phyloP scores from a whole-genome alignment of 768 basidiomycete genomes.

The Termitomyces sp. region DNA sequence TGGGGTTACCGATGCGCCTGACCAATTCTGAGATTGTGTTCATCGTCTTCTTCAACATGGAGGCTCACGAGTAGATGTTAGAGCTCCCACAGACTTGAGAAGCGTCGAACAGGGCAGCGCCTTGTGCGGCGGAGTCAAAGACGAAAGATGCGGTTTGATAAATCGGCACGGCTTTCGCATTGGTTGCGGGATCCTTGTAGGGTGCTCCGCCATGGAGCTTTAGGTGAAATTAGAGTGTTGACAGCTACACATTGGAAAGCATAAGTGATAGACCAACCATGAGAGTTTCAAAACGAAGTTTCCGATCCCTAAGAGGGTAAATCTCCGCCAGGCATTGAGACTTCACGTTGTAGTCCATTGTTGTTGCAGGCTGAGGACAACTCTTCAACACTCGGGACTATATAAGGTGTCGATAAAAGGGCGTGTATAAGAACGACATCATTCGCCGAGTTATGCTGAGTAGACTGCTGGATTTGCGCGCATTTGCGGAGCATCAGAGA shows the following conservation, averaged over 20 bases:
- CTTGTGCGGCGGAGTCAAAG: conserved; percentile 43
- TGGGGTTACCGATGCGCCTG: conserved; percentile 11
- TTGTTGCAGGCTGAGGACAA: background rate
- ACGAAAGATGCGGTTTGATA: conserved; percentile 52
- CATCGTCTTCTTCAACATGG: background rate
- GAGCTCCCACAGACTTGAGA: conserved; percentile 3
- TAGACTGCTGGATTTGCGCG: background rate
- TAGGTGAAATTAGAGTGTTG: conserved; percentile 15
- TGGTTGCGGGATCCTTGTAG: conserved; percentile 42
- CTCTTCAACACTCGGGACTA: background rate
- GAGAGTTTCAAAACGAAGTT: conserved; percentile 51
- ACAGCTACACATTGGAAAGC: background rate
- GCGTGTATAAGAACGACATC: background rate
- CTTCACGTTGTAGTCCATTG: conserved; percentile 12
- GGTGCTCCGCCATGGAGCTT: conserved; percentile 58
- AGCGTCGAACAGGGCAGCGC: conserved; percentile 20
- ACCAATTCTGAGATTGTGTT: background rate
- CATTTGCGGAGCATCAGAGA: background rate
- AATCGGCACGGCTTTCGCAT: conserved; percentile 60
- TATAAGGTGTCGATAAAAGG: background rate
- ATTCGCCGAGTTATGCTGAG: background rate
- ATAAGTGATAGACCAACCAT: background rate
- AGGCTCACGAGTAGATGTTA: background rate
- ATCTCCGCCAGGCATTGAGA: conserved; percentile 15
- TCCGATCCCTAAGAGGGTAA: conserved; percentile 17